These are phyloP conservation scores for Paramyrothecium roridum DNA, from an alignment of 2,329 filamentous ascomycete genomes.

Conservation along the genomic window DNA sequence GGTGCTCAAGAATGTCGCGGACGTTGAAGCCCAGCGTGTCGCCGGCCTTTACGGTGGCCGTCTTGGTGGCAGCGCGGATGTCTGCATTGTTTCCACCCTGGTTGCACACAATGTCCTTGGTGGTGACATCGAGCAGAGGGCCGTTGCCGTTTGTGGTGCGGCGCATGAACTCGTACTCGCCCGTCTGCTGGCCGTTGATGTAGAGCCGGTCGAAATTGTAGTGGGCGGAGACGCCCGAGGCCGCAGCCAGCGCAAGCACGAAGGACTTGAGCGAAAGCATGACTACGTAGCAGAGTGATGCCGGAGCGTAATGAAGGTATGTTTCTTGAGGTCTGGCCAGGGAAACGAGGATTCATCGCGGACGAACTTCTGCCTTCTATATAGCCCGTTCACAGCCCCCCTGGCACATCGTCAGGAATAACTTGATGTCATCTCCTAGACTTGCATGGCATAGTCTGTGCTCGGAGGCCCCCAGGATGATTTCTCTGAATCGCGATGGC, in stretches of 20 bases:
- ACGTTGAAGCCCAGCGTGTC: neutral
- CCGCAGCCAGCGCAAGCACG: neutral
- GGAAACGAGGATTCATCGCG: neutral
- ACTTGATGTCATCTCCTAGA: no score
- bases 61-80: neutral
- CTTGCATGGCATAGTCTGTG: no score
- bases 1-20: neutral
- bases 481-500: no score
- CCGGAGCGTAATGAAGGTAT: neutral
- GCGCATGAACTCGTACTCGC: slow-evolving; percentile 1
- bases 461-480: no score
- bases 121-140: neutral
- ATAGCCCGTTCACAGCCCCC: neutral
- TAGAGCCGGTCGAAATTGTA: slow-evolving; percentile 1
- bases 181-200: neutral
- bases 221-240: neutral
- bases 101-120: neutral
- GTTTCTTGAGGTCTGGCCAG: neutral
- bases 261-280: neutral
- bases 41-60: neutral
- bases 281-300: neutral
- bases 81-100: neutral
- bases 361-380: neutral
- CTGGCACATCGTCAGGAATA: neutral
- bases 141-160: neutral